Evolutionary conservation across 179 eudicot species (phyloP).

Genomic region (Heliamphora pulchella): DNA sequence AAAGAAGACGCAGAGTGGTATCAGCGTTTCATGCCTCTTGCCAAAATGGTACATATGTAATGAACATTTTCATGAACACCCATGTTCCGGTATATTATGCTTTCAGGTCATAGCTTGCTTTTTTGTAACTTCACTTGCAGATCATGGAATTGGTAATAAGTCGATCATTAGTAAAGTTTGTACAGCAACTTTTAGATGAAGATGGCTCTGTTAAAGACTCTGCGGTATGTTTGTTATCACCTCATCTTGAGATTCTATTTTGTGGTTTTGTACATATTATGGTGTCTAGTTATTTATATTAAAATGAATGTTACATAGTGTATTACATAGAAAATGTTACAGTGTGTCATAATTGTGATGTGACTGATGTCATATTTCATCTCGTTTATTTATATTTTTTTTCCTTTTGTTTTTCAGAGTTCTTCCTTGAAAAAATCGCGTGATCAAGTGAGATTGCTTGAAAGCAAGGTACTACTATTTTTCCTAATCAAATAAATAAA

Average conservation of each 20-base stretch:
- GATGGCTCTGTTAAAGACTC: conserved; percentile 91
- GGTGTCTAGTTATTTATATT: not conserved
- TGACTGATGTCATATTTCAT: not conserved
- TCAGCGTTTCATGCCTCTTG: conserved; percentile 74
- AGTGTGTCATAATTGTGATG: not conserved
- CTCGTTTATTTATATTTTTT: not conserved
- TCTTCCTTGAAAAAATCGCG: conserved; percentile 66
- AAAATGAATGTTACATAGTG: not conserved
- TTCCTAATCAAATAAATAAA: not conserved
- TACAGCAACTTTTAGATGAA: conserved; percentile 66
- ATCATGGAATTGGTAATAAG: conserved; percentile 56
- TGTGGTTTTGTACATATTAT: conserved; percentile 12
- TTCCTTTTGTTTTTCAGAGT: conserved; percentile 44
- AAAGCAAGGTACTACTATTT: conserved; percentile 50
- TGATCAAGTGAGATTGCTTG: conserved; percentile 60
- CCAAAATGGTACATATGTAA: conserved; percentile 41
- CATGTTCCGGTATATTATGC: conserved; percentile 11
- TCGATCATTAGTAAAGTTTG: conserved; percentile 52
- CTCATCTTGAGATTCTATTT: not conserved
- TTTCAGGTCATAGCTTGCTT: conserved; percentile 8
- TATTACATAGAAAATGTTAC: not conserved
- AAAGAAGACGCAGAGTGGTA: conserved; percentile 66
- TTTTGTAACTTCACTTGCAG: conserved; percentile 37
- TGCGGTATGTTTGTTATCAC: conserved; percentile 45
- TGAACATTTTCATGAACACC: conserved; percentile 13